A percentile compares a stretch with the other conserved stretches of the same genome.
These are phyloP conservation scores for Leccinum olivaceopallidum DNA, from an alignment of 768 basidiomycete genomes.

Conservation along the genomic window DNA sequence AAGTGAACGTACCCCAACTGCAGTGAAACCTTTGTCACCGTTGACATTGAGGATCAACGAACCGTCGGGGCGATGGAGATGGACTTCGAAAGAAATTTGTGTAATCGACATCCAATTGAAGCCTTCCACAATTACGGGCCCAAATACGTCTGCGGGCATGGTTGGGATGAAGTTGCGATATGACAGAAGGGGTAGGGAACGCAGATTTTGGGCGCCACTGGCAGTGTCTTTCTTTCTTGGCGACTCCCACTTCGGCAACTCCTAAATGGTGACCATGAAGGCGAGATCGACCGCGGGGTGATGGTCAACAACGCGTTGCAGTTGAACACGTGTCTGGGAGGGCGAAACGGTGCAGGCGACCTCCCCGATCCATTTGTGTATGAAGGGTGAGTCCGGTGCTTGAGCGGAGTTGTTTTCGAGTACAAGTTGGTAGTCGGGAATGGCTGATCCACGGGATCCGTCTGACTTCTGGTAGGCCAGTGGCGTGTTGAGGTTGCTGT, in stretches of 20 bases:
- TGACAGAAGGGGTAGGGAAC: neutral
- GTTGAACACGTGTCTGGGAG: neutral
- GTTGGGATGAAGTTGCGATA: neutral
- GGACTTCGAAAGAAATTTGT: neutral
- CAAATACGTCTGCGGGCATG: neutral
- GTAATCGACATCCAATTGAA: neutral
- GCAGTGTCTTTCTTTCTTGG: neutral
- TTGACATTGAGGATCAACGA: neutral
- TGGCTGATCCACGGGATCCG: neutral
- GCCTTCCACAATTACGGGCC: neutral
- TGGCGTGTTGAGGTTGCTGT: too few species aligned
- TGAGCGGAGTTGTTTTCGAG: neutral
- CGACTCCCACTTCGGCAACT: neutral
- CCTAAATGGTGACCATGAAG: neutral
- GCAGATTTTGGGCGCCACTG: neutral
- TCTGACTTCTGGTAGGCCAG: too few species aligned
- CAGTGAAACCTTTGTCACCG: neutral
- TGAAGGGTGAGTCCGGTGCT: neutral
- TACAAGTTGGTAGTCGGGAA: neutral
- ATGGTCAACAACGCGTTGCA: neutral
- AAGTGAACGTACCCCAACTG: neutral
- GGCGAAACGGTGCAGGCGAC: neutral
- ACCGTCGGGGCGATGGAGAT: neutral
- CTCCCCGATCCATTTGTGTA: neutral
- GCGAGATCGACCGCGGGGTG: neutral